Conservation (phyloP, 2,329 filamentous ascomycete species). For the Falciphora oryzae region DNA sequence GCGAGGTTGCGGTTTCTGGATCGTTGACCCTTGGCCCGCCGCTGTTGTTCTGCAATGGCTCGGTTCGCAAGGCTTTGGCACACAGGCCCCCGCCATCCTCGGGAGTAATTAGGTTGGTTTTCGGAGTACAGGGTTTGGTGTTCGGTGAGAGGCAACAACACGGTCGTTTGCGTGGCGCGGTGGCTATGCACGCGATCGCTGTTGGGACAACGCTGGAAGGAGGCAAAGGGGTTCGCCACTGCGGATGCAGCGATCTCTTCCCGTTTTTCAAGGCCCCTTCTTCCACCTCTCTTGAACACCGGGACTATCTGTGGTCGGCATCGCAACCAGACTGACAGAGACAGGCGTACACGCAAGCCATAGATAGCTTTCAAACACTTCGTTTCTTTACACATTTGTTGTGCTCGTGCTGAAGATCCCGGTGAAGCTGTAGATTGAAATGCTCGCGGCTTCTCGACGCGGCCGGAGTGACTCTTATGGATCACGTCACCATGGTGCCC, state of each 20-base stretch:
- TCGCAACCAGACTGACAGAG: not conserved
- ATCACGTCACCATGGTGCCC: too few relatives aligned
- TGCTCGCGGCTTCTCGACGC: too few relatives aligned
- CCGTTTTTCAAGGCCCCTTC: not conserved
- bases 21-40: not conserved
- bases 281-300: not conserved
- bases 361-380: constrained; percentile 2
- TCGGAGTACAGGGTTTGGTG: not conserved
- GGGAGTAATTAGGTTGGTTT: not conserved
- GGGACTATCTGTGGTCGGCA: not conserved
- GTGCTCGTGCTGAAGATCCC: not conserved
- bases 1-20: not conserved
- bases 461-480: too few relatives aligned
- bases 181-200: not conserved
- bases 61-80: not conserved
- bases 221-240: not conserved
- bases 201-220: not conserved
- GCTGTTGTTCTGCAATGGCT: not conserved
- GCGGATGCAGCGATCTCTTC: not conserved
- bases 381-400: not conserved
- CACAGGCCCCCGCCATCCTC: too few relatives aligned
- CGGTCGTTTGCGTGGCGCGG: not conserved
- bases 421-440: not conserved
- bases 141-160: not conserved
- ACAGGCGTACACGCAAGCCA: not conserved